These are phyloP conservation scores for Kalmusia sp. DNA, from an alignment of 2,329 filamentous ascomycete genomes.

Conservation along the genomic window DNA sequence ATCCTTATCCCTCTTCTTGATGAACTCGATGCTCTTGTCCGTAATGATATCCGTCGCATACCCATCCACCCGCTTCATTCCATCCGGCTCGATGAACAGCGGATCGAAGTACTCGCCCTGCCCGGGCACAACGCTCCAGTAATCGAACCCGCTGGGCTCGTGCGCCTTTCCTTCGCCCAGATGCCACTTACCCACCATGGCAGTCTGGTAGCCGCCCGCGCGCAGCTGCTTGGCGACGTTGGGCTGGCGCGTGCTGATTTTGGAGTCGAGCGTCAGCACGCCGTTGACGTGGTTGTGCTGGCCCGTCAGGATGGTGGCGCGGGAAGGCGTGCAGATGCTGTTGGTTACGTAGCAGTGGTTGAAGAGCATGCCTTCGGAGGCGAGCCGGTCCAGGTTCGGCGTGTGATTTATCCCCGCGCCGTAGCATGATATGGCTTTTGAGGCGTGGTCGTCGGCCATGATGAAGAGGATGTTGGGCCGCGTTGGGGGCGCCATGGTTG, in stretches of 20 bases:
- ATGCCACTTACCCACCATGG: constrained; percentile 64
- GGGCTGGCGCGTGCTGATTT: constrained; percentile 59
- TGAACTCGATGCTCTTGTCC: constrained; percentile 52
- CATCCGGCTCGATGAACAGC: constrained; percentile 53
- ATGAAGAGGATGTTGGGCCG: constrained; percentile 58
- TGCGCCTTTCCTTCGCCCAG: constrained; percentile 57
- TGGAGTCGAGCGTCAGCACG: constrained; percentile 57
- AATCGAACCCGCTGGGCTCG: constrained; percentile 53
- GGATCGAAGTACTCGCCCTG: constrained; percentile 63
- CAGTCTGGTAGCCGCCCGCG: constrained; percentile 57
- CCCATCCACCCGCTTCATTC: constrained; percentile 43
- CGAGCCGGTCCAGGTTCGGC: constrained; percentile 60
- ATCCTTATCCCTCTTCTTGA: constrained; percentile 27
- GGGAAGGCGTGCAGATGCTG: constrained; percentile 60
- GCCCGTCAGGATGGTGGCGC: constrained; percentile 58
- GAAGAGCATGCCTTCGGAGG: constrained; percentile 58
- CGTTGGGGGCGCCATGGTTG: constrained; percentile 19
- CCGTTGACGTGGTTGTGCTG: constrained; percentile 63
- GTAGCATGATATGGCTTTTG: constrained; percentile 58
- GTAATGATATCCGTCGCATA: constrained; percentile 63
- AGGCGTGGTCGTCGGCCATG: constrained; percentile 63
- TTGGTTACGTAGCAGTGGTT: constrained; percentile 64
- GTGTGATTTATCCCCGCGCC: constrained; percentile 61
- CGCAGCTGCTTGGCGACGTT: constrained; percentile 61
- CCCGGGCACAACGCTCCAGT: constrained; percentile 60